Evolutionary conservation across 2,329 filamentous ascomycete species (phyloP), one percentile per base, ranked within the genome.

Genomic region (Neospermospora avenae): DNA sequence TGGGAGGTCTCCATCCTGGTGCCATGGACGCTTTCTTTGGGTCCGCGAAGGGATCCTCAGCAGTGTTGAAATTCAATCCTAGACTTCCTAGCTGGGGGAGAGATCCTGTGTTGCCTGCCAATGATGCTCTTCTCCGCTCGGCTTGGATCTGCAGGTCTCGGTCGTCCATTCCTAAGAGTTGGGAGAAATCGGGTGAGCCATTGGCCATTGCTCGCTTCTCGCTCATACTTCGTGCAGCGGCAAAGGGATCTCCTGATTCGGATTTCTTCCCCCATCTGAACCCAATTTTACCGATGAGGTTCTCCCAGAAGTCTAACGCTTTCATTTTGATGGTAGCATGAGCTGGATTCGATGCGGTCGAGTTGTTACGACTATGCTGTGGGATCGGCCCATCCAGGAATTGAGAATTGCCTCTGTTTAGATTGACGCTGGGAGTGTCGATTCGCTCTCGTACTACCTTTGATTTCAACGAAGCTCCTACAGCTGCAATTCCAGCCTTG

Each of bases 381-480:
- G 70, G 60, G 31, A 70, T 67, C 24, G 65, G 66, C 2, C 70
- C 69, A 4, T 72, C 68, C 13, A 75, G 73, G 62, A 81, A 82
- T 64, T 84, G 82, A 8, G 82, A 82, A 65, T 80, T 81, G 6
- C 80, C 79, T 51, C 80, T 74, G 69, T 84, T 77, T 63, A 83
- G 74, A 59, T 83, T 78, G 31, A 83, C 77, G 49, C 74, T 76
- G 2, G 77, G 73, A 8, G 71, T 73, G 49, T 72, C 73, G 28
- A 70, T 72, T 58, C 74, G 61, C 35, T 65, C 57, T 37, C 64
- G 55, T 28, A 61, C 61, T 14, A 70, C 61, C 46, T 68, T 71
- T 31, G 67, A 61, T 48, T 68, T 73, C 35, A 71, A 52, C 13
- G 68, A 64, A 11, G 67, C 58, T 49, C 66, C 68, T n/a, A 70